Percentiles rank a stretch among this genome's conserved stretches.
phyloP scores from a whole-genome alignment of 768 basidiomycete genomes.

The Pulveroboletus sp. region DNA sequence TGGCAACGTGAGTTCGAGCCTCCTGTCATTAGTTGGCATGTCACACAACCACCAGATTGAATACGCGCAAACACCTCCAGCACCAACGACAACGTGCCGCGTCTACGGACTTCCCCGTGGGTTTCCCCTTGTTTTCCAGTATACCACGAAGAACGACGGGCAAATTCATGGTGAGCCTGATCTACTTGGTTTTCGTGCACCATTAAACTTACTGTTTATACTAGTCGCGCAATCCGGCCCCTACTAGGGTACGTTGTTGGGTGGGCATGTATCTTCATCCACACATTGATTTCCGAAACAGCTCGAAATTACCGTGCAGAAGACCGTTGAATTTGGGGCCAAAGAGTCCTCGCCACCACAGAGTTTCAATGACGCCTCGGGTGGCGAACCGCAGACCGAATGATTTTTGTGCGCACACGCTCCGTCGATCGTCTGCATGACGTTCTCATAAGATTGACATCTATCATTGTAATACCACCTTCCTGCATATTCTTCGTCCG shows the following conservation, averaged over 20 bases:
- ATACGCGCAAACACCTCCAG: constrained; percentile 34
- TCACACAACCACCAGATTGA: constrained; percentile 27
- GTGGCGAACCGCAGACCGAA: constrained; percentile 4
- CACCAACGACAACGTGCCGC: constrained; percentile 27
- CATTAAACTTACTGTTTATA: not conserved
- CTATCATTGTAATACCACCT: not conserved
- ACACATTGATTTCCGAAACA: constrained; percentile 1
- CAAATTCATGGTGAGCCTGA: constrained; percentile 11
- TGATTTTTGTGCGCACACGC: not conserved
- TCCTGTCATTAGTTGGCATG: not conserved
- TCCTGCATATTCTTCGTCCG: not conserved
- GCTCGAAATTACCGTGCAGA: constrained; percentile 31
- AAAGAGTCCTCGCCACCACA: constrained; percentile 9
- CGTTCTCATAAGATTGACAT: not conserved
- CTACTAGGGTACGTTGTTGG: constrained; percentile 18
- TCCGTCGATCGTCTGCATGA: not conserved
- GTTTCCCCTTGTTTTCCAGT: constrained; percentile 23
- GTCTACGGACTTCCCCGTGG: constrained; percentile 27
- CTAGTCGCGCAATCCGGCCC: constrained; percentile 11
- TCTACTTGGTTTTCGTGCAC: not conserved
- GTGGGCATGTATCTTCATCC: not conserved
- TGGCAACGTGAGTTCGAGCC: constrained; percentile 35
- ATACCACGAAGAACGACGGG: constrained; percentile 12
- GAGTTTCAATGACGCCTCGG: constrained; percentile 5
- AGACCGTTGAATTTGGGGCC: constrained; percentile 24